Conservation (phyloP, 139 green algal genomes). For the Asterochloris erici region DNA sequence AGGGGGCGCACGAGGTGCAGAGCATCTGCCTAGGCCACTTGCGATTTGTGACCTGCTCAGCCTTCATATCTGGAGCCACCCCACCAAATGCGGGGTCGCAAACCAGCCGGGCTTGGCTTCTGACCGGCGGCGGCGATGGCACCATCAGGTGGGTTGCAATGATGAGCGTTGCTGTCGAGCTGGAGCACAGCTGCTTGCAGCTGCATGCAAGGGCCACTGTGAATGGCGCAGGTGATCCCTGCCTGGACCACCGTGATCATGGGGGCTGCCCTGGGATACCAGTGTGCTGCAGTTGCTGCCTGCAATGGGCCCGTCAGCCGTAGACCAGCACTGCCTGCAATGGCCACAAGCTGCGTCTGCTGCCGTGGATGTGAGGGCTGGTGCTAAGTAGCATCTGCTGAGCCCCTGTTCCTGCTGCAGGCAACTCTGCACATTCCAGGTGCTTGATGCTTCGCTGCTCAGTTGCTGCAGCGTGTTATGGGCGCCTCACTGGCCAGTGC, state of each 20-base stretch:
- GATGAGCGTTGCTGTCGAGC: background rate
- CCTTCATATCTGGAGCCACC: slow-evolving; percentile 37
- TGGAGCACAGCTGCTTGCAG: background rate
- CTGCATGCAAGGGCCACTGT: background rate
- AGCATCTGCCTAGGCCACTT: slow-evolving; percentile 82
- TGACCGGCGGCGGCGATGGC: slow-evolving; percentile 66
- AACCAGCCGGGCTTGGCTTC: slow-evolving; percentile 27
- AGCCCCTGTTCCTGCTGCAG: no score
- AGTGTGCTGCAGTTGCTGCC: no score
- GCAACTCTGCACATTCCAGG: no score
- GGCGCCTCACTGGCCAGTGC: no score
- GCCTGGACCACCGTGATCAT: background rate
- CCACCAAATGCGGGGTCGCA: background rate
- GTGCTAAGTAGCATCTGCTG: no score
- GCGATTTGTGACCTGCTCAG: slow-evolving; percentile 56
- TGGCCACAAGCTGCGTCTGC: no score
- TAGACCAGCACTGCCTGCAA: no score
- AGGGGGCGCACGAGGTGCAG: slow-evolving; percentile 78
- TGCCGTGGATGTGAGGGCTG: no score
- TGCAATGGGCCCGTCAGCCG: no score
- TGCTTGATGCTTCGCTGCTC: no score
- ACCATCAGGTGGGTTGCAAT: slow-evolving; percentile 38
- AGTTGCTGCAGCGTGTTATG: no score
- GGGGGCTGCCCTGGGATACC: no score
- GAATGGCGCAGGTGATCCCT: background rate